Conservation (phyloP, 2,329 filamentous ascomycete genomes). For the Penicillium aurantiogriseum region DNA sequence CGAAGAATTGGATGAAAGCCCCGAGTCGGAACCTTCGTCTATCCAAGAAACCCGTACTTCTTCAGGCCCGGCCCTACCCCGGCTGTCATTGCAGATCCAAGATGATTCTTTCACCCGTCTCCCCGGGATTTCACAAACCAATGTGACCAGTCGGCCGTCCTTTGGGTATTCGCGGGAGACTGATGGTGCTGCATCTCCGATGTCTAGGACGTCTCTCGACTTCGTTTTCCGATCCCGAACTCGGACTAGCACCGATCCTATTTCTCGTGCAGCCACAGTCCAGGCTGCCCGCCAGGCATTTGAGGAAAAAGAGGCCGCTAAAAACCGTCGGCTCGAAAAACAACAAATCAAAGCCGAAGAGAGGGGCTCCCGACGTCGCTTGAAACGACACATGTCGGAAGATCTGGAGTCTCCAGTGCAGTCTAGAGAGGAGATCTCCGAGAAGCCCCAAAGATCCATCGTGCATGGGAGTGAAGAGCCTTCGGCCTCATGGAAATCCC, state of each 20-base stretch:
- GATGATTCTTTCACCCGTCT: slow-evolving; percentile 48
- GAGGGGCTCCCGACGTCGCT: slow-evolving; percentile 44
- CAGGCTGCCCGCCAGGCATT: slow-evolving; percentile 57
- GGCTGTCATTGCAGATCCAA: slow-evolving; percentile 39
- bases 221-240: slow-evolving; percentile 53
- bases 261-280: slow-evolving; percentile 56
- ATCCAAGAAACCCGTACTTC: slow-evolving; percentile 30
- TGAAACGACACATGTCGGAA: slow-evolving; percentile 35
- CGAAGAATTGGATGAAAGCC: slow-evolving; percentile 45
- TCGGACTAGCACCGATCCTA: slow-evolving; percentile 52
- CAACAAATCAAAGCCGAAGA: slow-evolving; percentile 51
- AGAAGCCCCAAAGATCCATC: slow-evolving; percentile 18
- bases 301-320: slow-evolving; percentile 58
- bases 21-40: slow-evolving; percentile 42
- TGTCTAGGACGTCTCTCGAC: slow-evolving; percentile 57
- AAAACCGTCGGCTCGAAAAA: slow-evolving; percentile 54
- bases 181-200: slow-evolving; percentile 52
- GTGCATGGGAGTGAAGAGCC: slow-evolving; percentile 9
- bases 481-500: slow-evolving; percentile 31
- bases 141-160: slow-evolving; percentile 50
- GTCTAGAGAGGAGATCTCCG: slow-evolving; percentile 19
- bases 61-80: slow-evolving; percentile 27
- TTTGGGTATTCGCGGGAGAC: slow-evolving; percentile 52
- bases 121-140: slow-evolving; percentile 53
- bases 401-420: slow-evolving; percentile 12